A percentile compares a stretch with the other conserved stretches of the same genome.
These are phyloP conservation scores for Eragrostis curvula DNA, from an alignment of 176 grass and related monocot genomes.

Conservation along the genomic window DNA sequence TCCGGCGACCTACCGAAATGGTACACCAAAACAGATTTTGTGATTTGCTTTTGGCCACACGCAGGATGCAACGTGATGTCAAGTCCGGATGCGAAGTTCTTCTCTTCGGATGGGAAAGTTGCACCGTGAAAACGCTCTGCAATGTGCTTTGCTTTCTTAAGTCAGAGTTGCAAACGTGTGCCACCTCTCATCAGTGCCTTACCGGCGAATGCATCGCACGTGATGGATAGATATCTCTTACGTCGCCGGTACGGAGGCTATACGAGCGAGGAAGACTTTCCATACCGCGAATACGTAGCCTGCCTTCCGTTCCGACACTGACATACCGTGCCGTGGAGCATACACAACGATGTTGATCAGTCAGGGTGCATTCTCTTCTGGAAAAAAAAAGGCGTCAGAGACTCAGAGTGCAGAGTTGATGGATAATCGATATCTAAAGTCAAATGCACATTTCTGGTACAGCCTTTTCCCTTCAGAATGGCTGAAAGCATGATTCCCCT, in stretches of 20 bases:
- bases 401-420: neutral
- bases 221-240: slow-evolving; percentile 19
- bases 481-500: neutral
- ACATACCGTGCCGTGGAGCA: neutral
- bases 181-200: neutral
- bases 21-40: slow-evolving; percentile 24
- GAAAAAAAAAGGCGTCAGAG: neutral
- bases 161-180: slow-evolving; percentile 6
- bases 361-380: neutral
- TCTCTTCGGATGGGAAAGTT: neutral
- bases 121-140: neutral
- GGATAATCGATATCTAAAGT: neutral
- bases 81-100: neutral
- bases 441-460: neutral
- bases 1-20: slow-evolving; percentile 10
- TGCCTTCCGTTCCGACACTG: neutral
- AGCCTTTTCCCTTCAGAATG: neutral
- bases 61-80: neutral
- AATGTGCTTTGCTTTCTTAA: slow-evolving; percentile 31
- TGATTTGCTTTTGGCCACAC: neutral
- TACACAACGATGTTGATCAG: neutral
- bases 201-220: neutral
- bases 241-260: neutral
- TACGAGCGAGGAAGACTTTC: too few species aligned
- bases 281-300: too few species aligned